Conservation (phyloP, 805 yeast species). For the Zygotorulaspora sp. region DNA sequence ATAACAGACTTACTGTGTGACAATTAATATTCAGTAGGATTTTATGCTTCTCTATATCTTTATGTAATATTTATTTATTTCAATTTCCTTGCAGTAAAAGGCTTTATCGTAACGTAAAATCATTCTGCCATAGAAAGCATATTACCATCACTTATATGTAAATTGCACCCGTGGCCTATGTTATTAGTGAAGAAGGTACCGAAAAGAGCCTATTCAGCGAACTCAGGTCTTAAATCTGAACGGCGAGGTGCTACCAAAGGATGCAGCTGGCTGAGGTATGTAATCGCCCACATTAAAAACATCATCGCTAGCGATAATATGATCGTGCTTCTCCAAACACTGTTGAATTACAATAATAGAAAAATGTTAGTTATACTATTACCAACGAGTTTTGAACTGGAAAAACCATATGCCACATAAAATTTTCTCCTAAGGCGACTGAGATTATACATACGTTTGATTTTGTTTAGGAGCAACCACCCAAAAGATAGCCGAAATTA, state of each 20-base stretch:
- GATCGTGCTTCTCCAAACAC: constrained; percentile 68
- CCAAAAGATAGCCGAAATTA: constrained; percentile 70
- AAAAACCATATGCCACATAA: no score
- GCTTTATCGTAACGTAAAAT: no score
- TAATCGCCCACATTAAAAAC: constrained; percentile 88
- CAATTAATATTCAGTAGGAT: constrained; percentile 9
- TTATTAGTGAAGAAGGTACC: no score
- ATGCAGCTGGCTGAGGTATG: constrained; percentile 79
- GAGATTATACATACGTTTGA: constrained; percentile 50
- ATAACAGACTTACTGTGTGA: constrained; percentile 11
- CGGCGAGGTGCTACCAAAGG: constrained; percentile 90
- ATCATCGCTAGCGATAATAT: constrained; percentile 70
- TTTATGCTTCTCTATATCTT: constrained; percentile 20
- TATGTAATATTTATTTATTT: constrained; percentile 1
- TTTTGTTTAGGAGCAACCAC: constrained; percentile 78
- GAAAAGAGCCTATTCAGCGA: constrained; percentile 21
- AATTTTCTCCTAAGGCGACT: no score
- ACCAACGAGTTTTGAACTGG: no score
- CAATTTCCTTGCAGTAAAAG: no score
- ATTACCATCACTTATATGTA: no score
- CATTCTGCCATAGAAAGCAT: no score
- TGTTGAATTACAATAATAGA: constrained; percentile 13
- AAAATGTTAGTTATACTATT: constrained; percentile 3
- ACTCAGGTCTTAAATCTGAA: constrained; percentile 85
- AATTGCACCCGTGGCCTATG: no score